Evolutionary conservation across 2,329 filamentous ascomycete genomes (phyloP).

Genomic region (Aureobasidium sp.): DNA sequence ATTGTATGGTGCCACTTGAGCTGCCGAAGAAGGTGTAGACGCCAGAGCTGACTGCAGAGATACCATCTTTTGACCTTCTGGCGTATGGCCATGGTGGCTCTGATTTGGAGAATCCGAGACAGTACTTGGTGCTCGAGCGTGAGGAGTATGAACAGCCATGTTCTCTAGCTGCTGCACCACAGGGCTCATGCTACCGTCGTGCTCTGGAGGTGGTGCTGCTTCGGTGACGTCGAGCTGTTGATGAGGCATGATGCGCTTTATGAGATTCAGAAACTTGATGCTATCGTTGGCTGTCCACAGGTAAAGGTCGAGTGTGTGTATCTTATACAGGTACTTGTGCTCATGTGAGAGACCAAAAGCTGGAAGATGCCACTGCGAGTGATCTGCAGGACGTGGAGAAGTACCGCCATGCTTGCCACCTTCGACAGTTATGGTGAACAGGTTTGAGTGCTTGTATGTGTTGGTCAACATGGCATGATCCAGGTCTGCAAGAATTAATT

Average conservation of each 20-base stretch:
- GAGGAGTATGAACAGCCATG: conserved; percentile 56
- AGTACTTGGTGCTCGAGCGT: conserved; percentile 30
- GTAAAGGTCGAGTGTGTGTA: conserved; percentile 69
- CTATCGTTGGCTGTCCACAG: conserved; percentile 71
- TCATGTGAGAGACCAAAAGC: conserved; percentile 64
- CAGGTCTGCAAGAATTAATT: conserved; percentile 44
- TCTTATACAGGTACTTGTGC: conserved; percentile 69
- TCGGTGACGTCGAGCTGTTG: conserved; percentile 55
- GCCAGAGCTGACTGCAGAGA: conserved; percentile 11
- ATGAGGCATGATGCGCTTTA: conserved; percentile 55
- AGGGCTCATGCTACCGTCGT: conserved; percentile 50
- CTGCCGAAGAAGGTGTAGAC: conserved; percentile 26
- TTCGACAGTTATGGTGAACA: conserved; percentile 60
- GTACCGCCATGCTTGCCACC: conserved; percentile 25
- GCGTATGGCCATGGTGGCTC: conserved; percentile 23
- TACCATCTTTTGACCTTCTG: conserved; percentile 13
- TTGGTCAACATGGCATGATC: conserved; percentile 58
- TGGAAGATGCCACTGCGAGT: conserved; percentile 63
- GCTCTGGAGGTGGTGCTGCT: conserved; percentile 45
- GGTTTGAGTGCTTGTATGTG: conserved; percentile 64
- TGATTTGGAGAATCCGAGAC: conserved; percentile 18
- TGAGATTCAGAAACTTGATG: conserved; percentile 58
- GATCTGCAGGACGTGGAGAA: conserved; percentile 37
- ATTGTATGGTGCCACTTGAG: conserved; percentile 65
- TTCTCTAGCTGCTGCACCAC: conserved; percentile 68